Evolutionary conservation across 129 eudicot species (phyloP).

Genomic region (Escallonia rubra): DNA sequence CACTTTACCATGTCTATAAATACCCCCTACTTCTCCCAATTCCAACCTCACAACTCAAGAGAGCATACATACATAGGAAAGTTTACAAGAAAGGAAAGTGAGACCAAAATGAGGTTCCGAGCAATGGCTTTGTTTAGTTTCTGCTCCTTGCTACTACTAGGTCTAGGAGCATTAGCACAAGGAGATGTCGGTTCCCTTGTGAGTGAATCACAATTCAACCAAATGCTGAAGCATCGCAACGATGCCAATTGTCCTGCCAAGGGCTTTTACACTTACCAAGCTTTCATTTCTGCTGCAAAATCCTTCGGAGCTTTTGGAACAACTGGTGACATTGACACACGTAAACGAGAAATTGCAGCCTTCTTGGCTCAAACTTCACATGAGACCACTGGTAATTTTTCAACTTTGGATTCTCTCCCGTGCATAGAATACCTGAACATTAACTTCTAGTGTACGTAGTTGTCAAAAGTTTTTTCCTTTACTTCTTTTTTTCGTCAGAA

Average conservation of each 20-base stretch:
- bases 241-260: slow-evolving; percentile 20
- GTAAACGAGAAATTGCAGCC: slow-evolving; percentile 33
- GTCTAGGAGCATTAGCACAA: not conserved
- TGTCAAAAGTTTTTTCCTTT: no score
- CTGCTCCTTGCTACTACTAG: slow-evolving; percentile 6
- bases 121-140: not conserved
- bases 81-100: no score
- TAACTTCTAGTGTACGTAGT: no score
- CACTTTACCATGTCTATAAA: no score
- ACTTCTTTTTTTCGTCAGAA: no score
- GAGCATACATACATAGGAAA: no score
- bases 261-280: slow-evolving; percentile 32
- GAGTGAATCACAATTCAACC: not conserved
- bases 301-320: slow-evolving; percentile 21
- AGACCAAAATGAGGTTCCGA: no score
- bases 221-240: slow-evolving; percentile 24
- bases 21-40: no score
- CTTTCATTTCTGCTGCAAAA: slow-evolving; percentile 26
- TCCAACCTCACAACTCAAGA: no score
- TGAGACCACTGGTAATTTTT: slow-evolving; percentile 28
- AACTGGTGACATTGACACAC: slow-evolving; percentile 16
- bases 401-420: not conserved
- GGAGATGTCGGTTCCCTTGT: slow-evolving; percentile 15
- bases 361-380: slow-evolving; percentile 41
- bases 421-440: not conserved